A percentile compares a stretch with the other conserved stretches of the same genome.
Conservation (phyloP, 1,139 yeast species). For the Hemisphaericaspora lyxosophila region DNA sequence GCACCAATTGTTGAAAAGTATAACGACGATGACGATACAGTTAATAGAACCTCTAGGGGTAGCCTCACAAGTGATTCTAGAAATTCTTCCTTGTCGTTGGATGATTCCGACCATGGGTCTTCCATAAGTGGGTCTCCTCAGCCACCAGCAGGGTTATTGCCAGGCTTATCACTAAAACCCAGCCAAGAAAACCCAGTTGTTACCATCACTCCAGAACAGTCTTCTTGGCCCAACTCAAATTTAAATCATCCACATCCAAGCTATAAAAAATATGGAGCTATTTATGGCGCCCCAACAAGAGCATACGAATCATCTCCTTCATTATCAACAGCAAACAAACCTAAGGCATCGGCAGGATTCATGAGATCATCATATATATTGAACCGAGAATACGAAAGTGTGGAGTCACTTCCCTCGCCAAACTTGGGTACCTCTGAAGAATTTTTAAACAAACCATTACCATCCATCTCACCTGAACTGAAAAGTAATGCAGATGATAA, state of each 20-base stretch:
- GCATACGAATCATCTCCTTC: conserved; percentile 15
- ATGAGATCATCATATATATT: conserved; percentile 42
- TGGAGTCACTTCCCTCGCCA: background rate
- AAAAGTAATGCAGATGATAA: background rate
- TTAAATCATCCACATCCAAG: no score
- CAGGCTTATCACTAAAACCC: no score
- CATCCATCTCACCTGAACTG: background rate
- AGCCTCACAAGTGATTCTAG: conserved; percentile 22
- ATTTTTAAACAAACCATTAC: background rate
- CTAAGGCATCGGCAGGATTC: conserved; percentile 38
- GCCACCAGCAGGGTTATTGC: no score
- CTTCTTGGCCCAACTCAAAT: no score
- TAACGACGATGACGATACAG: background rate
- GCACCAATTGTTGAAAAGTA: conserved; percentile 44
- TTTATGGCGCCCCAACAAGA: no score
- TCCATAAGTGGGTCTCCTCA: no score
- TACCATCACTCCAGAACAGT: no score
- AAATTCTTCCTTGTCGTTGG: conserved; percentile 42
- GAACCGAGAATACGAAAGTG: conserved; percentile 25
- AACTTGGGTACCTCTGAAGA: no score
- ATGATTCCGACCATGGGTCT: conserved; percentile 38
- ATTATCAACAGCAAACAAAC: conserved; percentile 15
- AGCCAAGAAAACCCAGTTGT: no score
- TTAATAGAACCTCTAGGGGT: conserved; percentile 1
- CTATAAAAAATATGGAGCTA: no score